Evolutionary conservation across 805 yeast species (phyloP), one percentile per base, ranked within the genome.

Genomic region (Yamadazyma philogaea): DNA sequence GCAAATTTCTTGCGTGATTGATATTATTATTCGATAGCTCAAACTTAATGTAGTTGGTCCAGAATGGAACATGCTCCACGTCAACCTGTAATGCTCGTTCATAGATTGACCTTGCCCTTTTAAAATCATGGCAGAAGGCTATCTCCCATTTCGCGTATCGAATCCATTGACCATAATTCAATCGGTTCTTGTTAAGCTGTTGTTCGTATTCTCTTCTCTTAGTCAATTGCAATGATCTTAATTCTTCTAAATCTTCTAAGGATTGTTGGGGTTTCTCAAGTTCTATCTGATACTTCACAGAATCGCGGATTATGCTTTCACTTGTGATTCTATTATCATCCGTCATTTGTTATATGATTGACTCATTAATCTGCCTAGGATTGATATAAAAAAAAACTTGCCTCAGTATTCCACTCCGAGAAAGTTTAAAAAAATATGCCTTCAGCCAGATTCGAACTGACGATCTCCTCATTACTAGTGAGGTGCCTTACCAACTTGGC

Each of bases 91-190:
- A 59, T 0, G 96, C 95, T 39, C 98, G 71, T 60, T 91, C 99
- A 63, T 84, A 85, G 5, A 93, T 72, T 0, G 96, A 86, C 42
- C 98, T 69, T 0, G 95, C 96, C 17, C 97, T 70, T 15, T 77
- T 71, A 46, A 77, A 72, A 55, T 91, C 96, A 46, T 80, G 83
- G 52, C 87, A 91, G 45, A 66, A 62, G 4, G 84, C 84, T 3
- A 82, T 60, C 61, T 91, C 99, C 78, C 89, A 87, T 45, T 76
- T 77, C 0, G 96, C 98, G 60, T 91, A 93, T 43, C 96, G 70
- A 58, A 87, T 73, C 96, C 98, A 93, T 58, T 89, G 96, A 1
- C 87, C 84, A 54, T 77, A 72, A 55, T 88, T 89, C 27, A 84
- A 75, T 45, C 96, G 68, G 58, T 91, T 91, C 51, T 93, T 75